These are phyloP conservation scores for Fraxinus greggii DNA, from an alignment of 305 asterid species.

Conservation along the genomic window DNA sequence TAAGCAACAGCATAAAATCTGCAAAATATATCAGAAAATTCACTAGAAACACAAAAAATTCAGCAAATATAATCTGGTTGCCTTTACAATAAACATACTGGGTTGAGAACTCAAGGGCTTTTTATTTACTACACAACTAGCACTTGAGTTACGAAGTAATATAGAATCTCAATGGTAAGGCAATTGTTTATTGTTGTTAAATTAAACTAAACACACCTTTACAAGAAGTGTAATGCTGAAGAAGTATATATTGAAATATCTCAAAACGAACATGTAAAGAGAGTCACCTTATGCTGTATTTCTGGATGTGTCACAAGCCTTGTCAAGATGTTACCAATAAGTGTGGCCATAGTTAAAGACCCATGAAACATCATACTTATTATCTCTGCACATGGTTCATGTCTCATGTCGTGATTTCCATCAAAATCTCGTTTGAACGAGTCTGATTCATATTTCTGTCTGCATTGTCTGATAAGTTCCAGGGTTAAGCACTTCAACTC, in stretches of 20 bases:
- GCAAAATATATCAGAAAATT: neutral
- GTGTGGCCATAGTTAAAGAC: constrained; percentile 42
- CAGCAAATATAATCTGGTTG: neutral
- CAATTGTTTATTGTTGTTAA: constrained; percentile 5
- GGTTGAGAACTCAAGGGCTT: neutral
- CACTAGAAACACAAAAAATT: neutral
- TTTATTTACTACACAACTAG: neutral
- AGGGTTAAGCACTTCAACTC: constrained; percentile 40
- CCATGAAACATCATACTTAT: constrained; percentile 49
- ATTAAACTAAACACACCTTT: constrained; percentile 1
- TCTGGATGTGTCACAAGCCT: constrained; percentile 42
- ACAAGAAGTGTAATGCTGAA: neutral
- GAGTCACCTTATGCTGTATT: constrained; percentile 41
- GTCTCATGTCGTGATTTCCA: constrained; percentile 20
- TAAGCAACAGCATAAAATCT: neutral
- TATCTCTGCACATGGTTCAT: constrained; percentile 40
- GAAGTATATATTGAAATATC: constrained; percentile 6
- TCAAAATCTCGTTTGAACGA: constrained; percentile 25
- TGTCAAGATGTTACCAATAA: constrained; percentile 38
- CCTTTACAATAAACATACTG: neutral
- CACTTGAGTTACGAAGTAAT: neutral
- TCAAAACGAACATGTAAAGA: neutral
- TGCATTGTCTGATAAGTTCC: constrained; percentile 37
- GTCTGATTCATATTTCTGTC: constrained; percentile 28
- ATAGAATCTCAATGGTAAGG: constrained; percentile 12